These are phyloP conservation scores for Xerophyta viscosa DNA, from an alignment of 106 monocot species.

Conservation along the genomic window DNA sequence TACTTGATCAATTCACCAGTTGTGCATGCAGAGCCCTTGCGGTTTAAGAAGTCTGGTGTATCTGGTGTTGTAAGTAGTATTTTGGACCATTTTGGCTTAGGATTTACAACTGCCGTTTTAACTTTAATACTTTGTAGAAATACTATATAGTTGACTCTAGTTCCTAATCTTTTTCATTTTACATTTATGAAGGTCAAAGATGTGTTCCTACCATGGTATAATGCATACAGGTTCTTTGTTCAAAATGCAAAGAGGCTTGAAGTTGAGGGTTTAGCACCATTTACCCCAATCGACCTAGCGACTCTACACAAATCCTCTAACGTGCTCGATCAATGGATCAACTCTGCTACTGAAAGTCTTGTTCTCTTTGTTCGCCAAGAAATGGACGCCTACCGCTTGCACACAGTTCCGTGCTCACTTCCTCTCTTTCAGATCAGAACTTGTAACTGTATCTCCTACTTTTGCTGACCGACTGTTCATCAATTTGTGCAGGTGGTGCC, in stretches of 20 bases:
- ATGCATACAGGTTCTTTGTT: constrained; percentile 95
- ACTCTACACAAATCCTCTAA: constrained; percentile 64
- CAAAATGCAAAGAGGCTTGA: constrained; percentile 97
- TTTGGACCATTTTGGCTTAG: neutral
- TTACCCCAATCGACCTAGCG: constrained; percentile 49
- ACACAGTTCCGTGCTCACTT: constrained; percentile 52
- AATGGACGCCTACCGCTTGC: constrained; percentile 95
- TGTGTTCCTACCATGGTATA: constrained; percentile 99
- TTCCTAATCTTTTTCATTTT: too few relatives aligned
- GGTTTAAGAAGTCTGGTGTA: constrained; percentile 88
- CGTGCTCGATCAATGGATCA: constrained; percentile 98
- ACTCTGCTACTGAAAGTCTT: constrained; percentile 96
- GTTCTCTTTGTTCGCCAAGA: constrained; percentile 91
- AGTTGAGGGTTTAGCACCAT: constrained; percentile 58
- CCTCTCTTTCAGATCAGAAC: neutral
- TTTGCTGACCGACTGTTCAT: neutral
- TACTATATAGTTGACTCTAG: too few relatives aligned
- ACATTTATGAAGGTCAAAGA: constrained; percentile 87
- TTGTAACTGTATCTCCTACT: too few relatives aligned
- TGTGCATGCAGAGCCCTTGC: constrained; percentile 84
- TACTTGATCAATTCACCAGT: constrained; percentile 97
- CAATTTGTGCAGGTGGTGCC: constrained; percentile 68
- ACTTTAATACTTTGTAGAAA: too few relatives aligned
- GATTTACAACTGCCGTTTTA: too few relatives aligned
- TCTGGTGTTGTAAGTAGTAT: constrained; percentile 75